Conservation (phyloP, 1,284 basidiomycete genomes). For the Naganishia sp. region DNA sequence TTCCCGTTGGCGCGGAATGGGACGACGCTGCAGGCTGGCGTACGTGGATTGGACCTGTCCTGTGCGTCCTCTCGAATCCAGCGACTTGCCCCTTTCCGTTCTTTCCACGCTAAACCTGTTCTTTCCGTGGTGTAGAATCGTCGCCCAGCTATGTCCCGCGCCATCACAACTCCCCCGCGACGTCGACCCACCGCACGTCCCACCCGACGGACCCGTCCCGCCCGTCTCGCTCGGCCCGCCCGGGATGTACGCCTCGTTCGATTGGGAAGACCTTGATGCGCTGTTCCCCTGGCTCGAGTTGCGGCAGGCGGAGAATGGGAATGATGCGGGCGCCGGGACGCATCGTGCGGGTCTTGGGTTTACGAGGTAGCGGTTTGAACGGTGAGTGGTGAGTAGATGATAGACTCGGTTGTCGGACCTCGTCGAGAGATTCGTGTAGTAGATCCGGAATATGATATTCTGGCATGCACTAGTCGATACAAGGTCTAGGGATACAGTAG, state of each 20-base stretch:
- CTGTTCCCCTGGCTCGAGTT: conserved; percentile 48
- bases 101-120: background rate
- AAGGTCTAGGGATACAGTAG: conserved; percentile 27
- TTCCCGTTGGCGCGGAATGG: conserved; percentile 39
- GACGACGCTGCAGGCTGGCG: conserved; percentile 35
- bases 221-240: conserved; percentile 44
- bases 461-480: conserved; percentile 15
- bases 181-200: background rate
- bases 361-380: conserved; percentile 18
- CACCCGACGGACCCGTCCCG: conserved; percentile 39
- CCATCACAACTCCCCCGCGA: background rate
- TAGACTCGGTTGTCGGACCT: no score
- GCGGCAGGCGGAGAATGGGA: conserved; percentile 39
- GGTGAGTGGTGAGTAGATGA: no score
- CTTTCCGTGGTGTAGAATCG: background rate
- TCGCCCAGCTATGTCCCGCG: background rate
- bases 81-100: background rate
- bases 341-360: conserved; percentile 42
- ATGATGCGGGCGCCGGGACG: conserved; percentile 28
- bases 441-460: background rate
- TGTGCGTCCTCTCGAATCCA: conserved; percentile 40
- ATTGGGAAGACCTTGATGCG: conserved; percentile 48
- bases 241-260: conserved; percentile 51
- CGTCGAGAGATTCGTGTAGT: no score
- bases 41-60: conserved; percentile 52